Base-by-base conservation (phyloP, 1,284 basidiomycete genomes). In the Puccinia coronata region DNA sequence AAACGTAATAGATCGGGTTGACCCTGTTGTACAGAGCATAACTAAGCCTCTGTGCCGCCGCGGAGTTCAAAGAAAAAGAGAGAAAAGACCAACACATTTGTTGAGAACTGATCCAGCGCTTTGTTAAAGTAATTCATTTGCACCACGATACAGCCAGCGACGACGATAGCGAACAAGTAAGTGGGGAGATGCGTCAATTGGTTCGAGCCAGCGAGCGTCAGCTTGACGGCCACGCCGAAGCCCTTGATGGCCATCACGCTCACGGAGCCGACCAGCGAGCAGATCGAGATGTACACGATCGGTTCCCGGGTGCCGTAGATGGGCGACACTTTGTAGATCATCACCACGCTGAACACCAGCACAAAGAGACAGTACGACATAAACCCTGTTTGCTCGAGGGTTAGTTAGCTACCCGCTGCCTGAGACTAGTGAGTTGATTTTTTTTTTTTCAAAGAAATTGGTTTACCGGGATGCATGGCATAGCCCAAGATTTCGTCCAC, bases 121-220 rank as follows among this genome's bases (percentile, higher is more conserved):
- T 98, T 98, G 89, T 98, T 99, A 88, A 98, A 98, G 88, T 97
- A 99, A 88, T 98, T 86, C 93, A 97, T 96, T 87, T 98, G 96
- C 1, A 97, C 91, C 75, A 97, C 86, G 85, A 99, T 98, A 87
- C 95, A 98, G 2, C 91, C 88, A 0, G 90, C 90, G 3, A 96
- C 92, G 47, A 94, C 91, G 75, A 94, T 89, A 59, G 91, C 94
- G 85, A 99, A 98, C 67, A 98, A 90, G 86, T 98, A 99, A 16
- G 97, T 99, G 85, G 93, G 95, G 43, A 93, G 91, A 86, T 96
- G 93, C 0, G 92, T 92, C 86, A 99, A 93, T 87, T 99, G 96
- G 87, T 99, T 99, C 86, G 94, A 94, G 72, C 96, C 96, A 12
- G 91, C 90, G 83, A 98, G 89, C 0, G 96, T 98, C 82, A 99